Evolutionary conservation across 1,284 basidiomycete genomes (phyloP), one percentile per base, ranked within the genome.

Genomic region (Flammula alnicola): DNA sequence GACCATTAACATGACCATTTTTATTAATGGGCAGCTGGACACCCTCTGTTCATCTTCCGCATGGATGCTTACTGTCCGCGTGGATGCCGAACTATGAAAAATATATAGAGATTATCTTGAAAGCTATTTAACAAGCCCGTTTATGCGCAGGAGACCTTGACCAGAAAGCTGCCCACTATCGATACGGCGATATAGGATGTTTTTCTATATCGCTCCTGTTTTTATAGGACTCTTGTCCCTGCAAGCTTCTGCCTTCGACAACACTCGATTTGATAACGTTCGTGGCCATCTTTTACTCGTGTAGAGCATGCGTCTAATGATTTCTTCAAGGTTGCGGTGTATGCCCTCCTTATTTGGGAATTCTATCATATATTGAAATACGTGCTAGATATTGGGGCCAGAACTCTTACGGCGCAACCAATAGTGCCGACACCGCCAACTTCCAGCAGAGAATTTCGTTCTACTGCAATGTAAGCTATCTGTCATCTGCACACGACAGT

Each of bases 241-340:
- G 32, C 43, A 56, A 30, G 61, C 61, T 29, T 48, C 54, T 41
- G 78, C 75, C 16, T 84, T 80, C 61, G 78, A 81, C 63, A 76
- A 75, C 58, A 73, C 71, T 52, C 73, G 81, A 39, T 81, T 74
- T 62, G 84, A 87, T 63, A 87, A 86, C 58, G 84, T 85, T 60
- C 41, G 73, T 69, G 17, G 10, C 43, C 17, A 20, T 32, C 3
- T 7, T 25, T 30, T 20, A 14, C 32, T 39, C 32, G 26, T 23
- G 46, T 36, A 43, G 32, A 33, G 16, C 41, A 16, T 47, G 39
- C 47, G 47, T 49, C 55, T 26, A 47, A 30, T 41, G 10, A 30
- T 16, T 35, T 39, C 51, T 29, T 52, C 10, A 49, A 82, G 81
- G 72, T 81, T 37, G 80, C 74, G 30, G 75, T 83, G 77, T 82